Base-by-base conservation (phyloP, 108 stramenopile genomes). In the Asterionellopsis glacialis region DNA sequence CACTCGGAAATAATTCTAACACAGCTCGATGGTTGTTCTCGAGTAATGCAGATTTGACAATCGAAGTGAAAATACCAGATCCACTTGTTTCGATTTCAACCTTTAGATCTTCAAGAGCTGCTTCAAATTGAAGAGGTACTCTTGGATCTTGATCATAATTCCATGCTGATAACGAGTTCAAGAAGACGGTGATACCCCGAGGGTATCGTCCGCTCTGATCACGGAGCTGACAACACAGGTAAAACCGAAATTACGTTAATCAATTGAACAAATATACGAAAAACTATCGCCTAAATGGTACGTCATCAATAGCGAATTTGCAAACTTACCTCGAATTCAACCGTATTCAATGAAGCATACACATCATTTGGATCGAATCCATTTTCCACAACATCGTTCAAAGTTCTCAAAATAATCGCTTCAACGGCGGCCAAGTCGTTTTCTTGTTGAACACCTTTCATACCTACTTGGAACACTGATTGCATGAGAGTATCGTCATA, bases 61-160 rank as follows among this genome's bases (percentile, higher is more conserved):
- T 62, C 33, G 68, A 58, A 66, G 85, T 61, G 39, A 95, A 89
- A 62, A 88, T 53, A 21, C 68, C 73, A 9, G 73, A 73, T 12
- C 89, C 89, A 1, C 67, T 71, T 41, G 57, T 28, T 22, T 67
- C 56, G 15, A 97, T 77, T 53, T 90, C 82, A 9, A 70, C 75
- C 59, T 92, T 90, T 50, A 97, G 70, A 10, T 68, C 60, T 27
- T 72, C 57, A 41, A 97, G 77, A n/a, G 79, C 84, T 40, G 55
- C 68, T 26, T 88, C 83, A 64, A 86, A 90, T 19, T 70, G 63
- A 1, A 95, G 57, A 9, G 81, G 82, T 40, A 68, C 72, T 19
- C 55, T 74, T 14, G 95, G 93, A 51, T 68, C 70, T 18, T 55
- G 55, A 49, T 91, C 90, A 54, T 95, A 97, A 65, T 94, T 91